These are phyloP conservation scores for Ammopiptanthus mongolicus DNA, from an alignment of 306 rosid genomes.

Conservation along the genomic window DNA sequence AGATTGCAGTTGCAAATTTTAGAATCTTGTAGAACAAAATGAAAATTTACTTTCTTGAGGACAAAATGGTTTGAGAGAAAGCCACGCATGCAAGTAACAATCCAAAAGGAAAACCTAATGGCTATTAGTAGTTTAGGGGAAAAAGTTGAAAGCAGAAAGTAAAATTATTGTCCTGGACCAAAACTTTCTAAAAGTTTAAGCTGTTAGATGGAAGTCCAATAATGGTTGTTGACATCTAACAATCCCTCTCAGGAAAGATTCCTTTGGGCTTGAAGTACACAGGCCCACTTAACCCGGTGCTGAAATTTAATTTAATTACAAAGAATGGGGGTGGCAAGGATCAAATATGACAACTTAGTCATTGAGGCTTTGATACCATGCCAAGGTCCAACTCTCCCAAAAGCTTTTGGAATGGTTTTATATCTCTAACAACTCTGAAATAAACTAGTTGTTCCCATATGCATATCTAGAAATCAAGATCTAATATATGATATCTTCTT, in stretches of 20 bases:
- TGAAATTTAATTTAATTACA: background rate
- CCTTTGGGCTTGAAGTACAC: background rate
- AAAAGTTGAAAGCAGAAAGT: background rate
- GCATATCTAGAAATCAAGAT: conserved; percentile 14
- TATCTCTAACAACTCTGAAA: background rate
- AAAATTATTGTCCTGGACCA: background rate
- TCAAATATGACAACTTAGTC: background rate
- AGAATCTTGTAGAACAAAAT: background rate
- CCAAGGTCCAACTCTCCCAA: background rate
- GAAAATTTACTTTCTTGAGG: background rate
- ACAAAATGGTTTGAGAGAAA: conserved; percentile 3
- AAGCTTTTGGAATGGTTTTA: background rate
- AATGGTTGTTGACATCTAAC: background rate
- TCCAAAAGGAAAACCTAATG: background rate
- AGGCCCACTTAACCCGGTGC: background rate
- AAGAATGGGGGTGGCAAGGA: background rate
- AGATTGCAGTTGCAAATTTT: background rate
- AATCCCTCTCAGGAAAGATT: background rate
- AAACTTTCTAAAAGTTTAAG: background rate
- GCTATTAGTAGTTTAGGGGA: background rate
- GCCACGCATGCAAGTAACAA: background rate
- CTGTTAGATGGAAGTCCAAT: background rate
- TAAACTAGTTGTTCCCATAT: background rate
- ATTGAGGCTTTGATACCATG: background rate
- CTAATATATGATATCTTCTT: background rate